phyloP scores from a whole-genome alignment of 2,329 filamentous ascomycete genomes.

The Aureobasidium lini region DNA sequence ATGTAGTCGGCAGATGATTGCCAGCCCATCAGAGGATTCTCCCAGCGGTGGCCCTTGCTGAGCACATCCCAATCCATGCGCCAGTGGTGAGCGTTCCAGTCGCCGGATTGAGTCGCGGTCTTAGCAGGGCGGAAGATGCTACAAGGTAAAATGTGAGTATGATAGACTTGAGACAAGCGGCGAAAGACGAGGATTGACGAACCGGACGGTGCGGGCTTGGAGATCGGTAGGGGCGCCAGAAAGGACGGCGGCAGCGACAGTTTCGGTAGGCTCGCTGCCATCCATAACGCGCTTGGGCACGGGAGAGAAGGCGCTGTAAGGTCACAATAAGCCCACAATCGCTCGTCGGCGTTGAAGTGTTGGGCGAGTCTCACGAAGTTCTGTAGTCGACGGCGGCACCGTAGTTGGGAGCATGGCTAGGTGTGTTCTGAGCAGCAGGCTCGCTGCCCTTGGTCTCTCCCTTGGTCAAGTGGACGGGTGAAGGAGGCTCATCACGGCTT shows the following conservation, averaged over 20 bases:
- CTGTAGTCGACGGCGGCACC: slow-evolving; percentile 74
- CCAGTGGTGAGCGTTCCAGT: slow-evolving; percentile 79
- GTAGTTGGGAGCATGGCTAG: slow-evolving; percentile 72
- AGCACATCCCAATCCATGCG: slow-evolving; percentile 98
- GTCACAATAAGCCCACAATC: slow-evolving; percentile 21
- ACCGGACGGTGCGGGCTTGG: slow-evolving; percentile 91
- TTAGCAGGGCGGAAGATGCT: slow-evolving; percentile 92
- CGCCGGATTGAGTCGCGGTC: slow-evolving; percentile 91
- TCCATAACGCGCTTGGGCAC: slow-evolving; percentile 85
- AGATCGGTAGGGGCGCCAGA: slow-evolving; percentile 92
- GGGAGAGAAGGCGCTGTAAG: slow-evolving; percentile 72
- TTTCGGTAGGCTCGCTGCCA: slow-evolving; percentile 71
- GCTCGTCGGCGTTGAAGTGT: background rate
- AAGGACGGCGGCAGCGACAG: slow-evolving; percentile 73
- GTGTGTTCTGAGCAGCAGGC: slow-evolving; percentile 41
- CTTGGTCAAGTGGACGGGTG: slow-evolving; percentile 14
- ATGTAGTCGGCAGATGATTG: slow-evolving; percentile 91
- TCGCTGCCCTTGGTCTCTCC: slow-evolving; percentile 45
- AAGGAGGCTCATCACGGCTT: slow-evolving; percentile 14
- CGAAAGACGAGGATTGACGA: slow-evolving; percentile 27
- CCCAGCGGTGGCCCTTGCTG: slow-evolving; percentile 89
- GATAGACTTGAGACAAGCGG: slow-evolving; percentile 17
- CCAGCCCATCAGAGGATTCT: slow-evolving; percentile 98
- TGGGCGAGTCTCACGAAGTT: slow-evolving; percentile 62
- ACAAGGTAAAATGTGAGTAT: slow-evolving; percentile 6